Conservation (phyloP, 768 basidiomycete species). For the Kwoniella europaea region DNA sequence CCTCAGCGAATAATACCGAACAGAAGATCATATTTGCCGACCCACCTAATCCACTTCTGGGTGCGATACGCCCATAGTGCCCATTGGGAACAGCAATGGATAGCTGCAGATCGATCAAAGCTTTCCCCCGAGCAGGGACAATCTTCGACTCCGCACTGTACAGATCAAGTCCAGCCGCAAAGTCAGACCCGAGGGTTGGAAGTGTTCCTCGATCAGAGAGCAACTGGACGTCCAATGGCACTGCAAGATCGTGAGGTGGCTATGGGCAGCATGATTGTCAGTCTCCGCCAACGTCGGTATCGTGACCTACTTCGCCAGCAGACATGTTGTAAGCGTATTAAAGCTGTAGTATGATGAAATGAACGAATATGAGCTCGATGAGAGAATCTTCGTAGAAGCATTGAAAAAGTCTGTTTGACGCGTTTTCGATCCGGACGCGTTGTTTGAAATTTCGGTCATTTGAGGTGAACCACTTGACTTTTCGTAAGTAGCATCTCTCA, state of each 20-base stretch:
- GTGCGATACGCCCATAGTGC: slow-evolving; percentile 94
- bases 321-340: slow-evolving; percentile 9
- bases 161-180: slow-evolving; percentile 92
- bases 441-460: no score
- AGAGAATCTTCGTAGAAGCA: no score
- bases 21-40: slow-evolving; percentile 11
- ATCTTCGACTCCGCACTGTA: slow-evolving; percentile 85
- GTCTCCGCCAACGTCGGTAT: neutral
- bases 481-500: no score
- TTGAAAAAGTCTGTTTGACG: no score
- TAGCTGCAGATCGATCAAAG: slow-evolving; percentile 85
- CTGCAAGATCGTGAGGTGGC: slow-evolving; percentile 26
- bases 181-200: slow-evolving; percentile 81
- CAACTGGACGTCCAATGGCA: slow-evolving; percentile 73
- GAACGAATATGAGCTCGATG: neutral
- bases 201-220: slow-evolving; percentile 80
- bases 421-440: no score
- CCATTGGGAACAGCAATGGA: slow-evolving; percentile 91
- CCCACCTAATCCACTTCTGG: slow-evolving; percentile 92
- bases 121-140: slow-evolving; percentile 87
- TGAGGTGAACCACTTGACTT: no score
- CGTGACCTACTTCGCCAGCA: slow-evolving; percentile 14
- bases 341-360: neutral
- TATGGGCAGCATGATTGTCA: neutral
- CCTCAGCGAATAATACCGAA: neutral